These are phyloP conservation scores for Psilocybe sp. DNA, from an alignment of 768 basidiomycete species.

Conservation along the genomic window DNA sequence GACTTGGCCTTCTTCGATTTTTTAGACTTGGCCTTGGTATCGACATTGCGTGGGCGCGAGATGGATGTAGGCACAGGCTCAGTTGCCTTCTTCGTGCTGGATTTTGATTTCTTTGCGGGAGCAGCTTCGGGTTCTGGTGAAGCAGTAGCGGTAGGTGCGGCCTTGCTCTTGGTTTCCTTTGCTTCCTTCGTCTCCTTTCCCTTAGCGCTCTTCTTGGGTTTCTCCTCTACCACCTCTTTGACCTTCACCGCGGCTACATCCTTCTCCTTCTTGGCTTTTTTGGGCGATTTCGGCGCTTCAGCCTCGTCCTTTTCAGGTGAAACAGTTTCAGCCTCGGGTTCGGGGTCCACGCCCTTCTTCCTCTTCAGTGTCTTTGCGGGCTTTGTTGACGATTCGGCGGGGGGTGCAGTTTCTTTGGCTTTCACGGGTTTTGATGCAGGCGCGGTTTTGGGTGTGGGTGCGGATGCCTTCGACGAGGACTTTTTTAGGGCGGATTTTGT, in stretches of 20 bases:
- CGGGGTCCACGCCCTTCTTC: constrained; percentile 22
- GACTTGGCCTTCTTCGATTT: constrained; percentile 25
- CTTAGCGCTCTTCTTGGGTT: constrained; percentile 2
- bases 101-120: constrained; percentile 9
- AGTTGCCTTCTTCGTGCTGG: not conserved
- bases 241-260: not conserved
- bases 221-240: constrained; percentile 4
- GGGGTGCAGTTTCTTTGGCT: constrained; percentile 11
- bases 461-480: too few species aligned
- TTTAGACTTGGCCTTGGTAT: constrained; percentile 13
- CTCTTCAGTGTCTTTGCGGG: constrained; percentile 26
- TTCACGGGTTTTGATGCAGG: constrained; percentile 2
- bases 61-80: constrained; percentile 10
- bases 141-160: not conserved
- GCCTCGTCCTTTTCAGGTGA: constrained; percentile 12
- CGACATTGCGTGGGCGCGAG: constrained; percentile 12
- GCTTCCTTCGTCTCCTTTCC: constrained; percentile 7
- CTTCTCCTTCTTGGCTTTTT: constrained; percentile 17
- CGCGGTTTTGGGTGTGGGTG: constrained; percentile 2
- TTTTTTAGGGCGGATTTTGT: too few species aligned
- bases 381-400: constrained; percentile 8
- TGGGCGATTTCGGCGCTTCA: constrained; percentile 5
- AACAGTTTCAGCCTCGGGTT: constrained; percentile 3
- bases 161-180: constrained; percentile 5
- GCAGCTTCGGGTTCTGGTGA: not conserved